Evolutionary conservation across 768 basidiomycete genomes (phyloP).

Genomic region (Tylopilus sp.): DNA sequence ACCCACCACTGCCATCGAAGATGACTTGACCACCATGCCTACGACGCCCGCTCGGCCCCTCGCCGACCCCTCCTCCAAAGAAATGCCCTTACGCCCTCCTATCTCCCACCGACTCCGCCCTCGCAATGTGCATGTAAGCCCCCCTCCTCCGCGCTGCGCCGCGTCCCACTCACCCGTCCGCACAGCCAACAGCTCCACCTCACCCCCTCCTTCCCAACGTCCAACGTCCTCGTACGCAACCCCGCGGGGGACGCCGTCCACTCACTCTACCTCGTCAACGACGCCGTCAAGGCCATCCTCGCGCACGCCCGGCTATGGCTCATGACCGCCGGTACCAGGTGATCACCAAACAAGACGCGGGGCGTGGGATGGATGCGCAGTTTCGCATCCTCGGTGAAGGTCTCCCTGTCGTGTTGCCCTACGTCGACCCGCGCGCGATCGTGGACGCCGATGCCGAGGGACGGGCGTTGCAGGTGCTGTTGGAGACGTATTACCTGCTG

Average conservation of each 20-base stretch:
- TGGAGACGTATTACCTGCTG: constrained; percentile 80
- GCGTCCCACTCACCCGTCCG: not conserved
- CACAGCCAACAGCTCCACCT: constrained; percentile 71
- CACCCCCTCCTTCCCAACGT: constrained; percentile 68
- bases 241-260: constrained; percentile 67
- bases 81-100: constrained; percentile 91
- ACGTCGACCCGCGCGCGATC: constrained; percentile 60
- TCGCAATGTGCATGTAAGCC: constrained; percentile 73
- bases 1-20: constrained; percentile 1
- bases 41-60: constrained; percentile 11
- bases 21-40: no score
- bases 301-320: constrained; percentile 72
- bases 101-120: constrained; percentile 61
- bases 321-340: constrained; percentile 90
- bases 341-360: constrained; percentile 84
- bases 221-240: constrained; percentile 85
- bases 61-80: constrained; percentile 59
- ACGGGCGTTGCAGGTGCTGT: constrained; percentile 55
- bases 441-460: constrained; percentile 57
- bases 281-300: constrained; percentile 78
- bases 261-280: constrained; percentile 85
- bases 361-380: constrained; percentile 50
- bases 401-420: constrained; percentile 79
- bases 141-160: constrained; percentile 1
- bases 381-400: constrained; percentile 86